These are phyloP conservation scores for Citrus maxima DNA, from an alignment of 345 rosid genomes.

Conservation along the genomic window DNA sequence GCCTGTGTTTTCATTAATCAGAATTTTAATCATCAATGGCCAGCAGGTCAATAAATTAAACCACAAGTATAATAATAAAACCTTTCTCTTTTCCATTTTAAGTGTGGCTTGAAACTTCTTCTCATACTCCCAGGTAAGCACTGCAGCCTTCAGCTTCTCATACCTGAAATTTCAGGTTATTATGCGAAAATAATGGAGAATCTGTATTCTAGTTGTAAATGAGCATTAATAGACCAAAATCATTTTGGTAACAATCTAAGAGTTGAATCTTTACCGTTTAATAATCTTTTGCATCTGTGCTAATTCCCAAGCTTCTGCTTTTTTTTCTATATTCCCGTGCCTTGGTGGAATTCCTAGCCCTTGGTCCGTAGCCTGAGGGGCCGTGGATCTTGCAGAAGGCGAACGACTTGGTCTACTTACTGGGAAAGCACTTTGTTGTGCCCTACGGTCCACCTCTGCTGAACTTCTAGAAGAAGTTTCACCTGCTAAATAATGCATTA, in stretches of 20 bases:
- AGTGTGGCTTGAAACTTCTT: constrained; percentile 55
- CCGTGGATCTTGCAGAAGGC: constrained; percentile 20
- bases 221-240: neutral
- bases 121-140: constrained; percentile 67
- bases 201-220: neutral
- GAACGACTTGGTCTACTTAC: constrained; percentile 21
- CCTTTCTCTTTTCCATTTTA: constrained; percentile 60
- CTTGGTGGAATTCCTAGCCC: constrained; percentile 15
- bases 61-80: neutral
- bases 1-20: constrained; percentile 32
- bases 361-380: constrained; percentile 3
- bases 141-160: constrained; percentile 51
- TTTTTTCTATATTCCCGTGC: constrained; percentile 23
- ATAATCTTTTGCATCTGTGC: constrained; percentile 44
- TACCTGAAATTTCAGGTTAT: constrained; percentile 40
- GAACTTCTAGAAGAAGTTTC: constrained; percentile 26
- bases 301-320: constrained; percentile 71
- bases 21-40: neutral
- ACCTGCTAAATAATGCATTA: constrained; percentile 18
- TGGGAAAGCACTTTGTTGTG: constrained; percentile 12
- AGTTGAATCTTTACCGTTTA: constrained; percentile 34
- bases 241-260: neutral
- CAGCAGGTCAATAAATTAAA: neutral
- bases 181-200: neutral
- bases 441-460: constrained; percentile 10